Conservation (phyloP, 331 rosid species). For the Rhamnella rubrinervis region DNA sequence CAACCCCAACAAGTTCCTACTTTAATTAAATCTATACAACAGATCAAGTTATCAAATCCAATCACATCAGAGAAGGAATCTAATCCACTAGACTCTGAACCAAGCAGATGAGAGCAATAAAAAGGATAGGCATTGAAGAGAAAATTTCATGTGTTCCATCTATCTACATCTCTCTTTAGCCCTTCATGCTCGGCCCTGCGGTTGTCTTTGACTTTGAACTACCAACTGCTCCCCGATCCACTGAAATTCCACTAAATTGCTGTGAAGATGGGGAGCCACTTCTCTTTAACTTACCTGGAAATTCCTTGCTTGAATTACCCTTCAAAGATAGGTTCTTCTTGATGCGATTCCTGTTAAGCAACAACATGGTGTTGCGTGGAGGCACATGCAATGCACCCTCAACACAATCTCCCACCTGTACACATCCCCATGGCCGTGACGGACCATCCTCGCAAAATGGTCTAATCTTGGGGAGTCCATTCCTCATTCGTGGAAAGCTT, state of each 20-base stretch:
- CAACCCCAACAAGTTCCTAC: constrained; percentile 19
- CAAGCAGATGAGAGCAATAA: constrained; percentile 9
- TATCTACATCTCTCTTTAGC: constrained; percentile 35
- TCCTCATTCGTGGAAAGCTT: constrained; percentile 40
- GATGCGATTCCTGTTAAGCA: constrained; percentile 63
- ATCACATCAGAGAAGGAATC: constrained; percentile 24
- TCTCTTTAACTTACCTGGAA: constrained; percentile 65
- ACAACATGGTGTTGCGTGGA: constrained; percentile 54
- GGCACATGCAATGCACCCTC: constrained; percentile 77
- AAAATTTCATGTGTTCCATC: constrained; percentile 8
- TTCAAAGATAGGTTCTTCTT: constrained; percentile 64
- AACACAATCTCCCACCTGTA: constrained; percentile 69
- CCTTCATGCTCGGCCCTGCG: constrained; percentile 42
- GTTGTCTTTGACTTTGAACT: constrained; percentile 47
- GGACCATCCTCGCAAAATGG: constrained; percentile 60
- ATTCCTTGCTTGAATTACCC: constrained; percentile 59
- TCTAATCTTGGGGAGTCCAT: constrained; percentile 48
- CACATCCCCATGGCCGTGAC: constrained; percentile 75
- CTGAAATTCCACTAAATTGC: constrained; percentile 48
- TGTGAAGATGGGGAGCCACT: constrained; percentile 48
- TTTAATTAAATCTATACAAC: constrained; percentile 61
- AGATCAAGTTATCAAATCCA: constrained; percentile 22
- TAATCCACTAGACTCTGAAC: constrained; percentile 12
- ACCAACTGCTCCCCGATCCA: constrained; percentile 52
- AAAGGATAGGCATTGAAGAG: neutral